phyloP scores from a whole-genome alignment of 768 basidiomycete species.

The Naganishia kalamii region DNA sequence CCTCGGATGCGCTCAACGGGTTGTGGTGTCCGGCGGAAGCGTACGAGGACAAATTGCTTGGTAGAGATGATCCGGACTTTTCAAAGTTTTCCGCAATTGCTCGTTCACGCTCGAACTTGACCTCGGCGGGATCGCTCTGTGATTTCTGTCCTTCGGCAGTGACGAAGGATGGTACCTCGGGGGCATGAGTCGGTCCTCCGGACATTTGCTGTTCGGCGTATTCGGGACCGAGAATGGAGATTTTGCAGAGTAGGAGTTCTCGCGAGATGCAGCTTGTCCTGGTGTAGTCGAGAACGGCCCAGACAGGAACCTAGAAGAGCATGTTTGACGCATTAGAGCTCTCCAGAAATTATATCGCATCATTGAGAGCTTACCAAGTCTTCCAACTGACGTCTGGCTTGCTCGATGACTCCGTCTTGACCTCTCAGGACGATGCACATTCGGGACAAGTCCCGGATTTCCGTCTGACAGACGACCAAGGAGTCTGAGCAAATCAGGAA shows the following conservation, averaged over 20 bases:
- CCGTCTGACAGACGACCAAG: conserved; percentile 93
- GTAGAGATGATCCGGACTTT: conserved; percentile 42
- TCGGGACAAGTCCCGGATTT: conserved; percentile 89
- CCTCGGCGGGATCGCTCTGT: conserved; percentile 11
- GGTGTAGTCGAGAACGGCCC: conserved; percentile 98
- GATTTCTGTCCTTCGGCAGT: conserved; percentile 51
- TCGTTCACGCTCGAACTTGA: conserved; percentile 65
- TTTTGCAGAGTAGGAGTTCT: conserved; percentile 89
- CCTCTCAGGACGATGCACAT: conserved; percentile 97
- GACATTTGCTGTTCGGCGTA: conserved; percentile 86
- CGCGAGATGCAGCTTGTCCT: conserved; percentile 83
- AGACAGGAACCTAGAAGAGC: conserved; percentile 77
- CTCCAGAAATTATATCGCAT: neutral
- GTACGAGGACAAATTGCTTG: conserved; percentile 11
- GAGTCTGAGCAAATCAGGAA: conserved; percentile 65
- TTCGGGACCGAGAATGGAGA: conserved; percentile 94
- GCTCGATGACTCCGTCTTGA: conserved; percentile 96
- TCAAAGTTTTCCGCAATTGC: conserved; percentile 73
- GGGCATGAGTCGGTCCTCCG: conserved; percentile 70
- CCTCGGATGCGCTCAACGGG: conserved; percentile 64
- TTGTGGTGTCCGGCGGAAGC: conserved; percentile 34
- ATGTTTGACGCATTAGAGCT: neutral
- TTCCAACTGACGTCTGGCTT: conserved; percentile 89
- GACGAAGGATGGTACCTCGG: conserved; percentile 71
- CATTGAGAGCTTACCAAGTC: conserved; percentile 65